Evolutionary conservation across 352 stramenopile species (phyloP).

Genomic region (Globisporangium okanoganense): DNA sequence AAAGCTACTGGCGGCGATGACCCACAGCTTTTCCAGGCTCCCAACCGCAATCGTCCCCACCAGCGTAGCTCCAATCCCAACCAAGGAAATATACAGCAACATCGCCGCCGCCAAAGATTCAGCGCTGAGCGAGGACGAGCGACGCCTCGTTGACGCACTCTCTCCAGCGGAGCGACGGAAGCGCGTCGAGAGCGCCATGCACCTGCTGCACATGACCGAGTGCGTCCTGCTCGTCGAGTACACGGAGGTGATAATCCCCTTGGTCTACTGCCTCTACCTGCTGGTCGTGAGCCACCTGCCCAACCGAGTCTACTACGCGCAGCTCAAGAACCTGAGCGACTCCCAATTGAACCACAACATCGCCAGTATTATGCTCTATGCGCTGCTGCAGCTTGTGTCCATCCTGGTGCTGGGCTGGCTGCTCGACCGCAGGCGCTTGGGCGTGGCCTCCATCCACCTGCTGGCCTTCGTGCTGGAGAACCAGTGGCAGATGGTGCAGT

Average conservation of each 20-base stretch:
- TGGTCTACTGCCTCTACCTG: slow-evolving; percentile 11
- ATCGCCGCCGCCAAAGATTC: background rate
- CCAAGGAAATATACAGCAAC: background rate
- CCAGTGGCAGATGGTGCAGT: slow-evolving; percentile 25
- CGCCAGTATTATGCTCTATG: slow-evolving; percentile 25
- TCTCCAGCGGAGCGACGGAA: background rate
- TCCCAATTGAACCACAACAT: background rate
- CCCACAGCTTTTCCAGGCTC: background rate
- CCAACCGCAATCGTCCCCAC: background rate
- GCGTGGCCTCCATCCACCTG: slow-evolving; percentile 19
- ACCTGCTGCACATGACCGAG: slow-evolving; percentile 9
- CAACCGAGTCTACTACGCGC: slow-evolving; percentile 22
- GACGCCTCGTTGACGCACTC: background rate
- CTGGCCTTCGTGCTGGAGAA: slow-evolving; percentile 31
- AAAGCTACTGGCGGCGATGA: background rate
- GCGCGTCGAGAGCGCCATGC: slow-evolving; percentile 1
- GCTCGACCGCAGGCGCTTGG: slow-evolving; percentile 10
- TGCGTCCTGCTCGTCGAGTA: slow-evolving; percentile 17
- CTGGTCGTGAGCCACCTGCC: slow-evolving; percentile 18
- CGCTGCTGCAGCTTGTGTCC: slow-evolving; percentile 27
- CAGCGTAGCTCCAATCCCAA: background rate
- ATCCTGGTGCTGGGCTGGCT: slow-evolving; percentile 23
- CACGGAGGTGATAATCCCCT: slow-evolving; percentile 14
- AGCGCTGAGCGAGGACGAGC: background rate
- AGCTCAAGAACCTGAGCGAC: slow-evolving; percentile 19